phyloP scores from a whole-genome alignment of 306 rosid species.

The Glycine latifolia region DNA sequence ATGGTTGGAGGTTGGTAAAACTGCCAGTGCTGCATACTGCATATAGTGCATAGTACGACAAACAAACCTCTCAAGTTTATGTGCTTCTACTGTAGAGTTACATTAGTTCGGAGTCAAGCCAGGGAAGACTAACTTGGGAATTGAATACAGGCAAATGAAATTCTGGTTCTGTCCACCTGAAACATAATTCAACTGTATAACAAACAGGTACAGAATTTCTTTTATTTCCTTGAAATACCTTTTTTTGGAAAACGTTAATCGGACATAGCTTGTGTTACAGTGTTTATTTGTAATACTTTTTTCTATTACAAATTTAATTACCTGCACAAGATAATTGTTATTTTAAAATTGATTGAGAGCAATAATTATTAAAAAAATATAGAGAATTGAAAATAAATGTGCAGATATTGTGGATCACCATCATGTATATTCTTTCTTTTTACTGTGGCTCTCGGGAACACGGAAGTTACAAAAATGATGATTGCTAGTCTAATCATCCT shows the following conservation, averaged over 20 bases:
- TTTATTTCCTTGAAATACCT: neutral
- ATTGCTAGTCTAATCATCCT: slow-evolving; percentile 44
- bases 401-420: neutral
- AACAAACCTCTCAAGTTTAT: neutral
- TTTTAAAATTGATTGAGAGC: neutral
- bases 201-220: neutral
- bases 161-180: slow-evolving; percentile 10
- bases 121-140: slow-evolving; percentile 1
- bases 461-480: slow-evolving; percentile 25
- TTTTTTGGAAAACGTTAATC: neutral
- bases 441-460: slow-evolving; percentile 34
- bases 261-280: neutral
- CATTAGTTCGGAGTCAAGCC: neutral
- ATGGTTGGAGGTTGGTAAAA: neutral
- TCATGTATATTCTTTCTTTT: slow-evolving; percentile 16
- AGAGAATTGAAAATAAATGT: neutral
- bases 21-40: neutral
- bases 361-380: neutral
- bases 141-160: neutral
- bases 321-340: too few relatives aligned
- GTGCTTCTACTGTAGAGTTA: neutral
- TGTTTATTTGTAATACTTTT: neutral
- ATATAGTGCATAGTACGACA: neutral
- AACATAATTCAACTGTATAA: slow-evolving; percentile 18
- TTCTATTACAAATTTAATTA: neutral